Evolutionary conservation across 2,329 filamentous ascomycete species (phyloP), one percentile per base, ranked within the genome.

Genomic region (Paecilomyces fulvus): DNA sequence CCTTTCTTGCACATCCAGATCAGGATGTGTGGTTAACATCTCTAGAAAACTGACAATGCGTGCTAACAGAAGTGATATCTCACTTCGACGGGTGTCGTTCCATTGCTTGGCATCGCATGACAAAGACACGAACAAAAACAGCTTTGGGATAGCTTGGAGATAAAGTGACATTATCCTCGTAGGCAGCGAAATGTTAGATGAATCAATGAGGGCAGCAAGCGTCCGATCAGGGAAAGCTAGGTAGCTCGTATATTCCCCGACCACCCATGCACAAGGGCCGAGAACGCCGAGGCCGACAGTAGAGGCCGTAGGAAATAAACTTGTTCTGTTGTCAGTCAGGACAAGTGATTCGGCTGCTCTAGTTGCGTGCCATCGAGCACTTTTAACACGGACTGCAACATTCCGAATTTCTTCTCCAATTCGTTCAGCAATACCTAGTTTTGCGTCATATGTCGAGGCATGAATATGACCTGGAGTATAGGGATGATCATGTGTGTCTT

Each of bases 1-100:
- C 56, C 94, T 84, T 71, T 97, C 94, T 73, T 99, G 94, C 3
- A 99, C 91, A 69, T 99, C 94, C 1, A 99, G 79, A 64, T 86
- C 90, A 0, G 92, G 92, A 69, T 97, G 90, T 46, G 86, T 79
- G 0, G 86, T 84, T 14, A 97, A 73, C 0, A 86, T 83, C 65
- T 97, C 92, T 21, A 96, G 77, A 51, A 89, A 87, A 68, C 94
- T 84, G 20, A 95, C 83, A 6, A 96, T 84, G 1, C 91, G 84
- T 28, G 89, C 88, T 73, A 95, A 85, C 23, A 95, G 78, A 3
- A 97, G 80, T 8, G 87, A 84, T 31, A 88, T 84, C 60, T 85
- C 85, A 0, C 87, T 86, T 68, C 90, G 92, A 56, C 87, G 80
- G 66, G 87, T 84, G 0, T 83, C 70, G 9, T 85, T 88, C 90